Conservation (phyloP, 2,329 filamentous ascomycete genomes). For the Colletotrichum plurivorum region DNA sequence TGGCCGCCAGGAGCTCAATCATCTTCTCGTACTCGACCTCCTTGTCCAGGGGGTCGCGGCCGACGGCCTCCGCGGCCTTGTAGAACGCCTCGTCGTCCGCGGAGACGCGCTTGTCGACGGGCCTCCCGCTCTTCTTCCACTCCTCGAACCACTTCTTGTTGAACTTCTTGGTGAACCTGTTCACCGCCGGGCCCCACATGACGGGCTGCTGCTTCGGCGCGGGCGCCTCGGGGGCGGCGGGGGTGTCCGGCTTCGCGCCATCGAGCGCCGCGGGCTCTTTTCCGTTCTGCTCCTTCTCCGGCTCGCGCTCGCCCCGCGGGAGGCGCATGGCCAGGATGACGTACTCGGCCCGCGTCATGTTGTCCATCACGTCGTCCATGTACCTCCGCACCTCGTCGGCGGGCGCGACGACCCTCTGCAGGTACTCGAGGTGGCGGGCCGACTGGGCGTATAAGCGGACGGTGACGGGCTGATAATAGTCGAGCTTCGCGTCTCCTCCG, state of each 20-base stretch:
- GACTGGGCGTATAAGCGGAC: constrained; percentile 70
- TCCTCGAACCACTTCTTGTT: constrained; percentile 41
- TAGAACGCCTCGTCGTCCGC: constrained; percentile 23
- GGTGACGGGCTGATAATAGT: constrained; percentile 84
- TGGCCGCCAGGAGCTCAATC: constrained; percentile 37
- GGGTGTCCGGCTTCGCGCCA: neutral
- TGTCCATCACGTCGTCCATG: constrained; percentile 80
- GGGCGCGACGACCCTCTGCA: constrained; percentile 73
- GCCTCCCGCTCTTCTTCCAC: constrained; percentile 34
- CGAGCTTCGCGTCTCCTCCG: constrained; percentile 72
- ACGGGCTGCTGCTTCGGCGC: constrained; percentile 37
- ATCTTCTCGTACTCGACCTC: constrained; percentile 41
- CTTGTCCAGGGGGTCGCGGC: constrained; percentile 38
- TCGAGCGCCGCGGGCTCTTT: constrained; percentile 20
- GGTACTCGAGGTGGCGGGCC: constrained; percentile 71
- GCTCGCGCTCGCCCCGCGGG: constrained; percentile 60
- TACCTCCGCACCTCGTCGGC: constrained; percentile 75
- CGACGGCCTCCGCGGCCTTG: constrained; percentile 28
- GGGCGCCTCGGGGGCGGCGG: constrained; percentile 16
- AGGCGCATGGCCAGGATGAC: constrained; percentile 77
- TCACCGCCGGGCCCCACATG: constrained; percentile 36
- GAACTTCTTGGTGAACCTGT: constrained; percentile 34
- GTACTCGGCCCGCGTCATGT: constrained; percentile 78
- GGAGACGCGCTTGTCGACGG: constrained; percentile 8
- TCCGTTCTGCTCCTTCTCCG: constrained; percentile 46